A percentile compares a stretch with the other conserved stretches of the same genome.
phyloP scores from a whole-genome alignment of 208 protist genomes.

The Leishmania braziliensis region DNA sequence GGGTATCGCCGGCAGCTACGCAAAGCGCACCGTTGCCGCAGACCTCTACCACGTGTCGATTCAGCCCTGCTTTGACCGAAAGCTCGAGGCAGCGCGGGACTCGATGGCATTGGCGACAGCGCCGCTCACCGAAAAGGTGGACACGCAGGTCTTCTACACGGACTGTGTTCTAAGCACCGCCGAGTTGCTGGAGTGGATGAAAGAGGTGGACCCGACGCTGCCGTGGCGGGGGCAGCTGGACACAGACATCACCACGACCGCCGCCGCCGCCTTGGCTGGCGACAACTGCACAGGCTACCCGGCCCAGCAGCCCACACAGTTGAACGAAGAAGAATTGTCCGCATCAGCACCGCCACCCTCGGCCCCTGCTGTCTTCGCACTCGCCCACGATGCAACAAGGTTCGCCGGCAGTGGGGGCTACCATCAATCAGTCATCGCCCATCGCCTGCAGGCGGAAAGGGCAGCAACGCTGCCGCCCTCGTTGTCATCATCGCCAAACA shows the following conservation, averaged over 20 bases:
- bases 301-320: not conserved
- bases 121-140: slow-evolving; percentile 14
- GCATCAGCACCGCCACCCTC: not conserved
- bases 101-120: slow-evolving; percentile 30
- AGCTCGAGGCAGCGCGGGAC: slow-evolving; percentile 96
- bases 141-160: slow-evolving; percentile 71
- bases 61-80: slow-evolving; percentile 99
- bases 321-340: not conserved
- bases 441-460: not conserved
- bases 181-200: slow-evolving; percentile 93
- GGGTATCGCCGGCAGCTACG: slow-evolving; percentile 96
- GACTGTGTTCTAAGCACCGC: slow-evolving; percentile 96
- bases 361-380: not conserved
- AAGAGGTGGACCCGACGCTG: slow-evolving; percentile 48
- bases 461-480: not conserved
- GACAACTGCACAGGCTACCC: not conserved
- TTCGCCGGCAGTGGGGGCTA: slow-evolving; percentile 80
- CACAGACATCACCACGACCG: slow-evolving; percentile 2
- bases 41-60: slow-evolving; percentile 94
- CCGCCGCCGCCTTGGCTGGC: not conserved
- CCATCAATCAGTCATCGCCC: slow-evolving; percentile 47
- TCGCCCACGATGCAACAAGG: slow-evolving; percentile 19
- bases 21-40: slow-evolving; percentile 46
- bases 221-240: slow-evolving; percentile 55
- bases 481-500: not conserved